These are phyloP conservation scores for Spatholobus suberectus DNA, from an alignment of 306 rosid genomes.

Conservation along the genomic window DNA sequence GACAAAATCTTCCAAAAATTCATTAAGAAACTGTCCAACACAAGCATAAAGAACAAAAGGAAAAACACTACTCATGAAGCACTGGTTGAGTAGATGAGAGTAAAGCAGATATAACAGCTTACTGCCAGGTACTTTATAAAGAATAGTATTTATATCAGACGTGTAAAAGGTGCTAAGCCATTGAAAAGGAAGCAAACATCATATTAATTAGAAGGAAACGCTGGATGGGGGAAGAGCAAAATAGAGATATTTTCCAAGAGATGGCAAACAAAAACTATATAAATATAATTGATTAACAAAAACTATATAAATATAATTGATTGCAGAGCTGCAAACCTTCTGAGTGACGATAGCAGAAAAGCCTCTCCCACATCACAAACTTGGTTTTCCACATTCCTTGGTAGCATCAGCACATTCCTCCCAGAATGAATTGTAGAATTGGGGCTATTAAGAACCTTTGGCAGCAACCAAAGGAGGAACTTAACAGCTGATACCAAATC, in stretches of 20 bases:
- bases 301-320: not conserved
- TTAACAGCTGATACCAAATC: constrained; percentile 84
- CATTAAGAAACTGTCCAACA: constrained; percentile 20
- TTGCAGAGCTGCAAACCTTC: constrained; percentile 63
- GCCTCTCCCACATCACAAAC: constrained; percentile 91
- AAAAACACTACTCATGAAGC: constrained; percentile 9
- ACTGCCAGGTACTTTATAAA: not conserved
- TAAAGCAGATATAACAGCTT: constrained; percentile 21
- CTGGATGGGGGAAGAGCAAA: constrained; percentile 12
- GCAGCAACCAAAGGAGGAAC: constrained; percentile 92
- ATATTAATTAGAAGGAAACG: constrained; percentile 19
- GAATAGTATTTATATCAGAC: not conserved
- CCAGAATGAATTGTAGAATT: constrained; percentile 75
- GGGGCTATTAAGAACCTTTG: constrained; percentile 71
- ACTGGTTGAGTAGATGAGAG: not conserved
- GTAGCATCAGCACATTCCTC: constrained; percentile 64
- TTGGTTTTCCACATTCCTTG: constrained; percentile 81
- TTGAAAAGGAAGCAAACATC: constrained; percentile 10
- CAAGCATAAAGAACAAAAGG: constrained; percentile 11
- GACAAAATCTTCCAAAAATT: constrained; percentile 23
- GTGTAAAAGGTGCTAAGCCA: constrained; percentile 2
- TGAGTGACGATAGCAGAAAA: constrained; percentile 80
- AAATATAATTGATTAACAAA: not conserved
- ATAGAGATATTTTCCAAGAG: not conserved
- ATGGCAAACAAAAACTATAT: not conserved